Conservation (phyloP, 2,329 filamentous ascomycete genomes). For the Herpotrichia juniperi region DNA sequence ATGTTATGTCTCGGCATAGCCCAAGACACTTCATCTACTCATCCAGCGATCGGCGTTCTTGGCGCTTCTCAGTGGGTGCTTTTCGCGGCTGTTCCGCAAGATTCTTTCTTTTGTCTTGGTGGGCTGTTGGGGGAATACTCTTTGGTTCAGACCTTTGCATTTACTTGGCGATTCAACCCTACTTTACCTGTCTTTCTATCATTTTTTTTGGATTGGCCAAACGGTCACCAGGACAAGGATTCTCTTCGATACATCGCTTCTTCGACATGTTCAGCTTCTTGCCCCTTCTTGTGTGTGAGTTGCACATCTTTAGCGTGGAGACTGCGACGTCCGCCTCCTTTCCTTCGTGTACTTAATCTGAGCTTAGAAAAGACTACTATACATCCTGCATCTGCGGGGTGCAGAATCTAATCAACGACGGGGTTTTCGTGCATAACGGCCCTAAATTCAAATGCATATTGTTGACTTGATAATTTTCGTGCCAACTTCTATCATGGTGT, state of each 20-base stretch:
- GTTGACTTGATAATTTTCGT: no score
- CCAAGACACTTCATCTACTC: conserved; percentile 19
- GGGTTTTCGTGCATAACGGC: neutral
- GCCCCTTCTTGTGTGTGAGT: neutral
- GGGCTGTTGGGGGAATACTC: conserved; percentile 10
- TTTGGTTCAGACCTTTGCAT: conserved; percentile 17
- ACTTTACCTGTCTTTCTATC: neutral
- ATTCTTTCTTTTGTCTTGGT: conserved; percentile 2
- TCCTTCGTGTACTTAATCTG: neutral
- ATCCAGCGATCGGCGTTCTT: conserved; percentile 35
- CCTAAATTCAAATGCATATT: neutral
- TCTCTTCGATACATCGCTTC: neutral
- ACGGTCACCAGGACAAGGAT: neutral
- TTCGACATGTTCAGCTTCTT: neutral
- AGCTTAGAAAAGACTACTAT: neutral
- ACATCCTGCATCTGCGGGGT: neutral
- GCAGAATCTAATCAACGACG: neutral
- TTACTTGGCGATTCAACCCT: conserved; percentile 10
- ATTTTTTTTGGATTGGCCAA: neutral
- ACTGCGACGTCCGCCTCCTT: neutral
- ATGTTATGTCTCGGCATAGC: conserved; percentile 16
- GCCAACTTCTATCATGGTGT: no score
- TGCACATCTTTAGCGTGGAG: neutral
- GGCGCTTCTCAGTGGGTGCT: conserved; percentile 2
- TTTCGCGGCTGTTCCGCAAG: neutral